Evolutionary conservation across 2,329 filamentous ascomycete genomes (phyloP), one percentile per base, ranked within the genome.

Genomic region (Fusarium sp.): DNA sequence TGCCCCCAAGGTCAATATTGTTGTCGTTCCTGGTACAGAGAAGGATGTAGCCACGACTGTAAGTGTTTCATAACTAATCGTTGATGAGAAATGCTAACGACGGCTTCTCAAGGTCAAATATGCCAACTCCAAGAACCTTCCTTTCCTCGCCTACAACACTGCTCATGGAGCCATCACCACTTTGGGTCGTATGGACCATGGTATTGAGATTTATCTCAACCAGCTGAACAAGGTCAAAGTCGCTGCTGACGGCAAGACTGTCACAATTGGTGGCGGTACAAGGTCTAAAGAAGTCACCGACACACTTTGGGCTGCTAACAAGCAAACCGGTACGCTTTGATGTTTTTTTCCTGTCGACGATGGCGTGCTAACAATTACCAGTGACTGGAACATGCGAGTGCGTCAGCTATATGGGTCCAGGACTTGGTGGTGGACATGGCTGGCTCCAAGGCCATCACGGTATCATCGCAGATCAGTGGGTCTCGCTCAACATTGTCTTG

Each of bases 121-220:
- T 65, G 87, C 88, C 45, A 86, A 85, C 70, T 73, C 81, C 41
- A 78, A 83, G 50, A 73, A 81, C 4, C 63, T 88, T 6, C 86
- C 87, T 0, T 88, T 90, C 68, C 83, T 90, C 6, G 84, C 87
- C 1, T 85, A 82, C 75, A 88, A 86, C 73, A 86, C 86, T 20
- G 83, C 81, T 5, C 88, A 90, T 64, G 88, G 87, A 7, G 80
- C 85, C 7, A 81, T 87, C 50, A 86, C 82, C 44, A 87, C 85
- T 0, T 72, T 89, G 5, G 86, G 84, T 0, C 81, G 78, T 42
- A 86, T 89, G 82, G 73, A 85, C 8, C 78, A 82, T 57, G 88
- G 87, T 8, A 85, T 89, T 22, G 83, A 85, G 68, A 89, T 90
- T 59, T 84, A 82, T 58, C 66, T 89, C 68, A 76, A 78, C 50